These are phyloP conservation scores for Phytomonas sp. DNA, from an alignment of 208 protist genomes.

Conservation along the genomic window DNA sequence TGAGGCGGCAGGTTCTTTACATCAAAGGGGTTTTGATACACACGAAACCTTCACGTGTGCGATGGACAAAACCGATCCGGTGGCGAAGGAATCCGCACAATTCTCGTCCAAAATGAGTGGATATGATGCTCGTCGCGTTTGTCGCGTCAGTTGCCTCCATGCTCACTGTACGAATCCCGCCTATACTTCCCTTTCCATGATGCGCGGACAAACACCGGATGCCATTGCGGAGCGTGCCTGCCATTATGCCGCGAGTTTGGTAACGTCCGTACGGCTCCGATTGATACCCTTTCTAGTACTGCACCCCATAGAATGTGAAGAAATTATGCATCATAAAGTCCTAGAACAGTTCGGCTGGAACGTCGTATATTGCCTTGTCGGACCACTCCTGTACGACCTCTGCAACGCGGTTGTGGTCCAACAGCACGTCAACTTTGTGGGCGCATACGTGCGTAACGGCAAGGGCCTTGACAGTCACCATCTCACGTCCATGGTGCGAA, in stretches of 20 bases:
- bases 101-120: background rate
- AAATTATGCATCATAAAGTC: background rate
- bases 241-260: background rate
- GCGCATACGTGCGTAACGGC: background rate
- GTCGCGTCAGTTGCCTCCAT: background rate
- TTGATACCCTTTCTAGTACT: background rate
- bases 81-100: background rate
- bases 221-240: background rate
- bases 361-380: background rate
- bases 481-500: background rate
- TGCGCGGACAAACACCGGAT: background rate
- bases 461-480: background rate
- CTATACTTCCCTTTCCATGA: background rate
- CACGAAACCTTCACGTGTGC: background rate
- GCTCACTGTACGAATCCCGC: background rate
- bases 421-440: background rate
- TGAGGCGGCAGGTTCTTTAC: background rate
- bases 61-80: background rate
- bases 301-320: background rate
- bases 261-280: background rate
- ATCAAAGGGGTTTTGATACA: background rate
- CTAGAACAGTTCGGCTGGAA: background rate
- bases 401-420: background rate
- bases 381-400: background rate
- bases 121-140: background rate